Conservation (phyloP, 805 yeast genomes). For the Saccharomycopsis oosterbeekiorum region DNA sequence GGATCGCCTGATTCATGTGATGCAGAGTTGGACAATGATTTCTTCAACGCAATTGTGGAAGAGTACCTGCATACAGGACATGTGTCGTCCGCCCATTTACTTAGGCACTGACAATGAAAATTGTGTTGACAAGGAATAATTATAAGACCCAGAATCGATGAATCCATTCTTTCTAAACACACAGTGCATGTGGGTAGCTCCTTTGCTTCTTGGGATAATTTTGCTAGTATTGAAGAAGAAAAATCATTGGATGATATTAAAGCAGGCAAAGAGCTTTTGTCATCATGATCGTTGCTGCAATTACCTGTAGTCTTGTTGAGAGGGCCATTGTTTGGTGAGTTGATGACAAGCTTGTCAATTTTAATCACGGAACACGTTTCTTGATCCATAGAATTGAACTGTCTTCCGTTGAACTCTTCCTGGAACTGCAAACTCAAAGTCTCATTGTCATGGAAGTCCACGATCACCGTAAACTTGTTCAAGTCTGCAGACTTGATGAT, state of each 20-base stretch:
- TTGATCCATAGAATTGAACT: constrained; percentile 81
- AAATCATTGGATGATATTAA: constrained; percentile 65
- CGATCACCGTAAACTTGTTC: constrained; percentile 63
- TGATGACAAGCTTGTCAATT: constrained; percentile 49
- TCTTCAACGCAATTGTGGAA: constrained; percentile 24
- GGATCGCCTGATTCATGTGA: not conserved
- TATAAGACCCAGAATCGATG: constrained; percentile 65
- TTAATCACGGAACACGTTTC: constrained; percentile 72
- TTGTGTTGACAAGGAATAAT: constrained; percentile 93
- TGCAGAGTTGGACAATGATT: not conserved
- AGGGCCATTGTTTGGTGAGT: constrained; percentile 21
- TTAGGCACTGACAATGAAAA: constrained; percentile 79
- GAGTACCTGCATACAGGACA: constrained; percentile 90
- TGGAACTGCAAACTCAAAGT: constrained; percentile 53
- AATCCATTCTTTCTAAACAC: constrained; percentile 80
- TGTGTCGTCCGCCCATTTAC: constrained; percentile 82
- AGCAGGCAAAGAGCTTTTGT: constrained; percentile 38
- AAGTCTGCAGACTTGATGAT: constrained; percentile 56
- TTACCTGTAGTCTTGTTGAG: not conserved
- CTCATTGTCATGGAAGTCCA: constrained; percentile 54
- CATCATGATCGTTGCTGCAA: no score
- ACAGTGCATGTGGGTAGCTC: constrained; percentile 93
- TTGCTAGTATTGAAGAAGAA: constrained; percentile 17
- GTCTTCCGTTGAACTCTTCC: constrained; percentile 55
- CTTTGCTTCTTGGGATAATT: constrained; percentile 20